phyloP scores from a whole-genome alignment of 2,329 filamentous ascomycete genomes.

The Myotisia sp. region DNA sequence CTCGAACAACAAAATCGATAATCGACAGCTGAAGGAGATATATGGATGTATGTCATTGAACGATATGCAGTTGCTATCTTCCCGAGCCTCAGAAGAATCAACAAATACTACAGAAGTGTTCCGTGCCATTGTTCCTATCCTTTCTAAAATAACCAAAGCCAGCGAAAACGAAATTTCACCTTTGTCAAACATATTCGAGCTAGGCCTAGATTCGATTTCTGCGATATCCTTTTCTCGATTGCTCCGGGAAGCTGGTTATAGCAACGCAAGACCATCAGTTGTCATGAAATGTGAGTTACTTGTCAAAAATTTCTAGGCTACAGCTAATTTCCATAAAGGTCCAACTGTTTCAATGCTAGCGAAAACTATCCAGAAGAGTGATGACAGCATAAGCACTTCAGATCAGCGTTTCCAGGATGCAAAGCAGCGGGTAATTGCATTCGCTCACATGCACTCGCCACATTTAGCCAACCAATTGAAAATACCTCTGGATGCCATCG shows the following conservation, averaged over 20 bases:
- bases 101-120: conserved; percentile 27
- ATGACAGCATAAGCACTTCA: conserved; percentile 4
- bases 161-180: conserved; percentile 33
- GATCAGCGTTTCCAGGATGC: conserved; percentile 31
- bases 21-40: conserved; percentile 51
- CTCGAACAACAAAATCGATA: conserved; percentile 78
- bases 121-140: conserved; percentile 36
- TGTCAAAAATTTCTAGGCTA: conserved; percentile 33
- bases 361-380: conserved; percentile 13
- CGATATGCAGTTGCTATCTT: conserved; percentile 45
- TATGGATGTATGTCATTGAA: conserved; percentile 49
- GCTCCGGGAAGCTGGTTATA: conserved; percentile 50
- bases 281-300: conserved; percentile 47
- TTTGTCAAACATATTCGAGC: conserved; percentile 61
- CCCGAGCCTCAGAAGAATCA: conserved; percentile 15
- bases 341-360: conserved; percentile 29
- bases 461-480: conserved; percentile 40
- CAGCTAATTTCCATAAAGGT: conserved; percentile 14
- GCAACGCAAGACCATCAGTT: conserved; percentile 46
- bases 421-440: conserved; percentile 49
- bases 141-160: conserved; percentile 42
- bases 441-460: conserved; percentile 46
- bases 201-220: conserved; percentile 80
- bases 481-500: conserved; percentile 42
- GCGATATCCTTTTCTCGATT: conserved; percentile 54